Conservation (phyloP, 73 alveolate species). For the Paramecium tetraurelia region DNA sequence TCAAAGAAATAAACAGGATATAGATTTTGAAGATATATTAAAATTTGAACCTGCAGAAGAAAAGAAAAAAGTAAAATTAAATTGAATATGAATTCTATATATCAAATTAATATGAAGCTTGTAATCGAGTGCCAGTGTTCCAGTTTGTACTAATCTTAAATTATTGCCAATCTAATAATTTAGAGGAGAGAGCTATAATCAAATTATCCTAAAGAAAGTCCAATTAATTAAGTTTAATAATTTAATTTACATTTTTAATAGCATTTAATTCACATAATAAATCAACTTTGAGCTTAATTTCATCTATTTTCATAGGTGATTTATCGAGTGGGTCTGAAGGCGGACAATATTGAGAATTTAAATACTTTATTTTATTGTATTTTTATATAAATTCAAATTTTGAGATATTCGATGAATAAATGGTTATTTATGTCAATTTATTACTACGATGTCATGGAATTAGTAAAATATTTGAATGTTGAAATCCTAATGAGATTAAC, state of each 20-base stretch:
- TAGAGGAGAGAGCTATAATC: not conserved
- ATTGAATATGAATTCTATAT: not conserved
- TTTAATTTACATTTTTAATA: not conserved
- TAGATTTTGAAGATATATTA: slow-evolving; percentile 3
- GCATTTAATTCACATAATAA: not conserved
- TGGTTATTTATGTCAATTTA: too few species aligned
- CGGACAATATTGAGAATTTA: too few species aligned
- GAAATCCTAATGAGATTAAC: too few species aligned
- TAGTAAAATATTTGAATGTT: too few species aligned
- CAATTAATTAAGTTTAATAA: too few species aligned
- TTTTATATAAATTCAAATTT: too few species aligned
- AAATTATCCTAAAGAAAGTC: not conserved
- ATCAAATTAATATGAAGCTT: not conserved
- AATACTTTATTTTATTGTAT: too few species aligned
- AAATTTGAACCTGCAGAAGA: not conserved
- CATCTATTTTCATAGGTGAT: not conserved
- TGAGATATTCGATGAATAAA: too few species aligned
- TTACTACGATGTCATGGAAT: too few species aligned
- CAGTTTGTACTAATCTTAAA: not conserved
- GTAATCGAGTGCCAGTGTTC: not conserved
- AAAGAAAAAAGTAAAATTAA: not conserved
- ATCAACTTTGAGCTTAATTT: not conserved
- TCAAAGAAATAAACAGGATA: not conserved
- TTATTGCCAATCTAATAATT: not conserved
- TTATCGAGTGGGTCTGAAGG: too few species aligned